These are phyloP conservation scores for Fusarium buxicola DNA, from an alignment of 2,329 filamentous ascomycete species.

Conservation along the genomic window DNA sequence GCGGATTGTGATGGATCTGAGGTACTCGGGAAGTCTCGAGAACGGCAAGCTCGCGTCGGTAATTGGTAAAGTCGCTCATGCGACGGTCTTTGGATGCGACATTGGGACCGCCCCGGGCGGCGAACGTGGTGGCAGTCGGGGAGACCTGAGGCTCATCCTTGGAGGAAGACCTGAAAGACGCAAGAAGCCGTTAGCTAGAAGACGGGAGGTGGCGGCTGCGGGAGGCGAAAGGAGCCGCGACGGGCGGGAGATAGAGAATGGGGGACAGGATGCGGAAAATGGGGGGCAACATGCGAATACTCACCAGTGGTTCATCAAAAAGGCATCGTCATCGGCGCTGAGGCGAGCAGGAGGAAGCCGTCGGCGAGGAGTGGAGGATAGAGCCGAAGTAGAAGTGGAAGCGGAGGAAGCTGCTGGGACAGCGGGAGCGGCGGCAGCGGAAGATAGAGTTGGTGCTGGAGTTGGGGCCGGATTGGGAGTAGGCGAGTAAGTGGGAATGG, in stretches of 20 bases:
- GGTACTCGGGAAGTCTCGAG: slow-evolving; percentile 72
- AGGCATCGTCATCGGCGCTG: slow-evolving; percentile 43
- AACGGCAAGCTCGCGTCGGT: slow-evolving; percentile 77
- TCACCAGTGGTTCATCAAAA: slow-evolving; percentile 45
- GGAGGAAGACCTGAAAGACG: slow-evolving; percentile 42
- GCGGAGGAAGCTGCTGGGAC: slow-evolving; percentile 32
- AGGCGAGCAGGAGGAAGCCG: slow-evolving; percentile 33
- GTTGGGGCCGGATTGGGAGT: slow-evolving; percentile 40
- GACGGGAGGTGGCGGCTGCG: slow-evolving; percentile 7
- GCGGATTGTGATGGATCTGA: slow-evolving; percentile 65
- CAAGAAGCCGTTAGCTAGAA: slow-evolving; percentile 37
- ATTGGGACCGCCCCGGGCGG: slow-evolving; percentile 56
- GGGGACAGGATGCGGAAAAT: slow-evolving; percentile 31
- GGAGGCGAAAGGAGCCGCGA: slow-evolving; percentile 34
- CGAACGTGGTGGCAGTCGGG: slow-evolving; percentile 59
- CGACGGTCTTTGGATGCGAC: slow-evolving; percentile 63
- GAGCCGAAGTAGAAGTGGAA: slow-evolving; percentile 25
- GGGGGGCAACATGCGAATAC: slow-evolving; percentile 33
- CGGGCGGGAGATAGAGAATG: slow-evolving; percentile 25
- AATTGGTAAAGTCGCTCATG: slow-evolving; percentile 73
- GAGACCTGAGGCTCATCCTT: slow-evolving; percentile 61
- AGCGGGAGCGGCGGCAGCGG: slow-evolving; percentile 32
- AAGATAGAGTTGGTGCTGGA: slow-evolving; percentile 34
- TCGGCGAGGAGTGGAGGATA: slow-evolving; percentile 36
- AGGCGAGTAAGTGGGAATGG: slow-evolving; percentile 46